Evolutionary conservation across 768 basidiomycete genomes (phyloP), one percentile per base, ranked within the genome.

Genomic region (Termitomyces sp.): DNA sequence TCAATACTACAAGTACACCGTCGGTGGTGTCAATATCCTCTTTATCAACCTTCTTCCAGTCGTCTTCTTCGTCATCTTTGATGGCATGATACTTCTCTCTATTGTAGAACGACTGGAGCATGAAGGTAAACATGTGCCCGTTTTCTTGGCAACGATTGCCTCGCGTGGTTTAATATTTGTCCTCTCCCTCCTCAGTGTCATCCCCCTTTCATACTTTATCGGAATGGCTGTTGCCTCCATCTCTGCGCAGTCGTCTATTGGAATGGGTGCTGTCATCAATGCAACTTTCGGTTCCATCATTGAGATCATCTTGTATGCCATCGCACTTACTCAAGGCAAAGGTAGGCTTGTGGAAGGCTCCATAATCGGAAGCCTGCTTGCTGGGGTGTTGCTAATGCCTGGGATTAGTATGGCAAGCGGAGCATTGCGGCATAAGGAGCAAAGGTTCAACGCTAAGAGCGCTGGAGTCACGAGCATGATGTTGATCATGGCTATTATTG

Each of bases 211-310:
- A 8, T 99, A 99, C 78, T 99, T 99, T 76, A 98, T 99, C 68
- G 97, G 97, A 18, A 98, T 98, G 97, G 97, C 97, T 8, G 97
- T 99, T 60, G 97, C 97, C 3, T 95, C 92, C 46, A 98, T 99
- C 67, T 93, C 91, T n/a, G 97, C 97, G 0, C 97, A 98, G 68
- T 95, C 93, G 0, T 94, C 91, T 1, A 99, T 99, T 61, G 97
- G 97, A 6, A 97, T 98, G 94, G 97, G 97, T 63, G 97, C 97
- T 2, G 96, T 98, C 66, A 98, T 99, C 79, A 99, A 99, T 70
- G 97, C 97, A 2, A 94, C 94, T 1, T 99, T 99, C 67, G 97
- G 97, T 71, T 95, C 92, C n/a, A 86, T 98, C 70, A 93, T 99
- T 68, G 97, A 99, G 74, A 91, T 99, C 67, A 82, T 99, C 63